Percentiles rank a stretch among this genome's conserved stretches.
Evolutionary conservation across 1,284 basidiomycete species (phyloP).

Genomic region (Inonotus hispidus): DNA sequence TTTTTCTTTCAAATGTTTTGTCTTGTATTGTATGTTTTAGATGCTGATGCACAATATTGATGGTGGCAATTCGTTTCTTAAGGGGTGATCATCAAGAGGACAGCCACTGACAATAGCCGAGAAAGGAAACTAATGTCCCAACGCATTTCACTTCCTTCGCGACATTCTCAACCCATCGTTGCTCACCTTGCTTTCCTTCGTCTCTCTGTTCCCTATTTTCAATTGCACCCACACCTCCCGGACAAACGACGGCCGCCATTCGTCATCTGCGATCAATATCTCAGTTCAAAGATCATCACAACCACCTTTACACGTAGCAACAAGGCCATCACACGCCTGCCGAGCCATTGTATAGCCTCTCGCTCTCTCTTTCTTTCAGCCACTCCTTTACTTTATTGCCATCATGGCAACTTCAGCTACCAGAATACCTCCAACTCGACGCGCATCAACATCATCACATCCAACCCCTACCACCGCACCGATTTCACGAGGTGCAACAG

Average conservation of each 20-base stretch:
- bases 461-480: constrained; percentile 30
- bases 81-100: neutral
- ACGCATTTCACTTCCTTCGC: neutral
- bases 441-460: constrained; percentile 30
- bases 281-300: neutral
- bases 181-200: neutral
- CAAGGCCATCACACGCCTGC: constrained; percentile 2
- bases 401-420: constrained; percentile 16
- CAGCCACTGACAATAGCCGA: neutral
- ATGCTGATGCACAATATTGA: neutral
- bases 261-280: neutral
- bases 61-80: neutral
- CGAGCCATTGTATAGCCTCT: neutral
- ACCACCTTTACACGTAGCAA: constrained; percentile 10
- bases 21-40: neutral
- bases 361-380: neutral
- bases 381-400: neutral
- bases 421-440: constrained; percentile 39
- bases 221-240: neutral
- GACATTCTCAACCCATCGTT: neutral
- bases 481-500: constrained; percentile 39
- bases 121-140: neutral
- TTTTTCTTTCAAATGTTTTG: neutral
- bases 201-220: neutral
- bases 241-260: neutral